phyloP scores from a whole-genome alignment of 768 basidiomycete genomes.

The Lentinula sp. region DNA sequence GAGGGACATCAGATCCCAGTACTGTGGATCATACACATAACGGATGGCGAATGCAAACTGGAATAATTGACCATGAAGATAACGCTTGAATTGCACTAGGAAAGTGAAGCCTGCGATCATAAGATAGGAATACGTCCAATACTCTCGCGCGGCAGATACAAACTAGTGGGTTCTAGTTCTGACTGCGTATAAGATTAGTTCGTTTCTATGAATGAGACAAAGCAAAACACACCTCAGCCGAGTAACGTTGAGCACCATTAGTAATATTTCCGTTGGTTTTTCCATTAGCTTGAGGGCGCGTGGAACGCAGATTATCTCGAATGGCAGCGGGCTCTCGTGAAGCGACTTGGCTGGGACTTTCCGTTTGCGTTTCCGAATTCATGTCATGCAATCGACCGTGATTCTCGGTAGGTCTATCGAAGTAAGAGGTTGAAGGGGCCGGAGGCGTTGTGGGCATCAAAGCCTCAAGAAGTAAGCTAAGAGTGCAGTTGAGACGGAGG shows the following conservation, averaged over 20 bases:
- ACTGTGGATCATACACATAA: too few species aligned
- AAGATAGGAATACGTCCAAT: slow-evolving; percentile 1
- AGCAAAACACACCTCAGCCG: background rate
- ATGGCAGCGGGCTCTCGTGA: background rate
- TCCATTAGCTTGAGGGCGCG: background rate
- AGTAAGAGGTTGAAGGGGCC: background rate
- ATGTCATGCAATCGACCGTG: background rate
- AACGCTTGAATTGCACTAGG: too few species aligned
- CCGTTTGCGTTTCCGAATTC: background rate
- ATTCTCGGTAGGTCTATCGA: background rate
- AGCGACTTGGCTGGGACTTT: background rate
- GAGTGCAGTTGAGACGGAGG: background rate
- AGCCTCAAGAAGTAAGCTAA: slow-evolving; percentile 6
- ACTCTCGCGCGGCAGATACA: background rate
- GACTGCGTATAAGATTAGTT: background rate
- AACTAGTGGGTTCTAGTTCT: background rate
- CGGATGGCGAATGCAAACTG: too few species aligned
- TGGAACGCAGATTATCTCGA: background rate
- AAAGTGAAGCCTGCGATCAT: background rate
- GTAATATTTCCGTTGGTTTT: background rate
- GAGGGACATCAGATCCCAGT: too few species aligned
- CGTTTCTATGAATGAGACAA: background rate
- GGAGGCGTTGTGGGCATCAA: slow-evolving; percentile 5
- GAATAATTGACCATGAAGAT: background rate
- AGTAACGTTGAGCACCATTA: background rate